Base-by-base conservation (phyloP, 1,284 basidiomycete genomes). In the Phaffia rhodozyma region DNA sequence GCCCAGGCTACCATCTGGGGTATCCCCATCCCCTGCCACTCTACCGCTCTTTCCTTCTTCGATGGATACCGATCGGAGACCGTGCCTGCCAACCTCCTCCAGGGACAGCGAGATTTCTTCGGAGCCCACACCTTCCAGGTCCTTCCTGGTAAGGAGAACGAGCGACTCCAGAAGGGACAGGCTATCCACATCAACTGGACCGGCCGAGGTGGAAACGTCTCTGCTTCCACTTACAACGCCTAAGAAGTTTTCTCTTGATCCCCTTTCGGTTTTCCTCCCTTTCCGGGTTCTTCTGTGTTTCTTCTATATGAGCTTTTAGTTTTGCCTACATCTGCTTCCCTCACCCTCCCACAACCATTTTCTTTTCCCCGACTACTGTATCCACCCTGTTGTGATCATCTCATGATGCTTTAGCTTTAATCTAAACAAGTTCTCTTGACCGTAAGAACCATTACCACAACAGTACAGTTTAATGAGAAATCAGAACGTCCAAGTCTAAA, bases 1-100 rank as follows among this genome's bases (percentile, higher is more conserved):
- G 94, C 96, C 61, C 94, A 98, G 79, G 89, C 90, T 67, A 86
- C 90, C 68, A 88, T 97, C 68, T 97, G 92, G 91, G 94, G 96
- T 76, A 93, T 97, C 75, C 90, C 94, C 68, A 88, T 91, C 58
- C 93, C 94, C 49, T 92, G 91, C 43, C 91, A 91, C 82, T 91
- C 89, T 79, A 94, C 92, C 63, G 93, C 94, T 60, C 83, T 99
- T 60, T 90, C 94, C 68, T 99, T 98, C 87, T 97, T 96, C 76
- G 96, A 99, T 77, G 96, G 96, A 60, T 98, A 97, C 83, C 77
- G 82, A 69, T 79, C 79, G 69, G 94, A 92, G 73, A 80, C 89
- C 68, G 83, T 97, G 65, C 91, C 94, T 50, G 96, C 96, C 66
- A 92, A 93, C 80, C 80, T 99, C 68, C 78, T 97, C 71, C 94